Percentiles rank a stretch among this genome's conserved stretches.
These are phyloP conservation scores for Mucor plumbeus DNA, from an alignment of 371 early-diverging fungal genomes.

Conservation along the genomic window DNA sequence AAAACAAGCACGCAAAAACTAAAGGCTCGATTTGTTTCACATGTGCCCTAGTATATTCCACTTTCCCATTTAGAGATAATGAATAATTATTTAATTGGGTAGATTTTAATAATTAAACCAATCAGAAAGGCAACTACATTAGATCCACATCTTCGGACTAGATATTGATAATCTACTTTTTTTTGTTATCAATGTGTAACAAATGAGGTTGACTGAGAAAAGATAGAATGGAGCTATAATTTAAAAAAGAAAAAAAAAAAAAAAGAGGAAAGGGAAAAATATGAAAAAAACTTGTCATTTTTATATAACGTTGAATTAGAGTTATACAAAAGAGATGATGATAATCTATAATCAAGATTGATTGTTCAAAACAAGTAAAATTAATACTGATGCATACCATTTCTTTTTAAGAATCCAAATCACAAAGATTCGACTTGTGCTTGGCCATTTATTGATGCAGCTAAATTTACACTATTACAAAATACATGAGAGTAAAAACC, in stretches of 20 bases:
- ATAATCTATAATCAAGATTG: slow-evolving; percentile 9
- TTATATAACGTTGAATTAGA: slow-evolving; percentile 12
- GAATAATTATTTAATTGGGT: not conserved
- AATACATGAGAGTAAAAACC: slow-evolving; percentile 10
- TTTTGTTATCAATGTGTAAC: slow-evolving; percentile 6
- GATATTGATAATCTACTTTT: slow-evolving; percentile 6
- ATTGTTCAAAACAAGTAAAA: slow-evolving; percentile 6
- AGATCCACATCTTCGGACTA: slow-evolving; percentile 3
- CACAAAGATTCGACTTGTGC: slow-evolving; percentile 9
- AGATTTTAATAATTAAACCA: not conserved
- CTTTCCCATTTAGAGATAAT: slow-evolving; percentile 1
- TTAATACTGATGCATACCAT: not conserved
- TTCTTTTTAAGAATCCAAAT: not conserved
- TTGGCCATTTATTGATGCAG: slow-evolving; percentile 11
- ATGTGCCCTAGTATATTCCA: not conserved
- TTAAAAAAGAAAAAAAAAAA: not conserved
- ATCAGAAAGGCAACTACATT: not conserved
- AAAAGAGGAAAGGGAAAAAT: not conserved
- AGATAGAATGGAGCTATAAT: not conserved
- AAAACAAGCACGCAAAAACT: not conserved
- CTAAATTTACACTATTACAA: slow-evolving; percentile 15
- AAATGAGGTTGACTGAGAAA: not conserved
- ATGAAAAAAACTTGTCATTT: not conserved
- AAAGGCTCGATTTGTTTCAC: not conserved
- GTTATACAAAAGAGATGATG: slow-evolving; percentile 3